phyloP scores from a whole-genome alignment of 176 grass and related monocot genomes.

The Eragrostis nindensis region DNA sequence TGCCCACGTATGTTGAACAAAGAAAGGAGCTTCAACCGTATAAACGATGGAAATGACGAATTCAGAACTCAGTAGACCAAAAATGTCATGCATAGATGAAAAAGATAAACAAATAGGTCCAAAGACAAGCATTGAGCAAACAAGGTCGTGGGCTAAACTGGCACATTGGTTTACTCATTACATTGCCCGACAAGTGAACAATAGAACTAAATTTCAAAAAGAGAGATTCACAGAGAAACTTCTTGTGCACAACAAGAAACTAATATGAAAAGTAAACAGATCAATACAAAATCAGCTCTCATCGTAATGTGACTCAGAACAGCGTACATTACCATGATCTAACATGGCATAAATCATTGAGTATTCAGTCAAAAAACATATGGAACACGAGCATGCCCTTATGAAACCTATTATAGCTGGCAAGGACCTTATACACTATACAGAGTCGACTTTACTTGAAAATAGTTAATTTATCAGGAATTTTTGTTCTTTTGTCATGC shows the following conservation, averaged over 20 bases:
- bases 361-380: no score
- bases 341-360: conserved; percentile 48
- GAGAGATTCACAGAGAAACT: not conserved
- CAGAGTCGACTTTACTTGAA: no score
- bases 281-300: conserved; percentile 20
- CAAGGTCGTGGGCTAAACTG: not conserved
- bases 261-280: no score
- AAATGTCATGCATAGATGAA: not conserved
- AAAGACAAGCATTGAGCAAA: no score
- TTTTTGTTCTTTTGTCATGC: not conserved
- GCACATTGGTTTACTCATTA: not conserved
- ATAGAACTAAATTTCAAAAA: not conserved
- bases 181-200: not conserved
- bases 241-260: not conserved
- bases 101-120: no score
- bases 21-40: not conserved
- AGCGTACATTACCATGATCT: conserved; percentile 28
- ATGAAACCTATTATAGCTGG: no score
- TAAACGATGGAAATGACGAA: not conserved
- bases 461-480: not conserved
- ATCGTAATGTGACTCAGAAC: no score
- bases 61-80: not conserved
- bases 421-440: no score
- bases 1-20: not conserved
- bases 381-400: no score